phyloP scores from a whole-genome alignment of 352 stramenopile species.

The Phytophthora colocasiae region DNA sequence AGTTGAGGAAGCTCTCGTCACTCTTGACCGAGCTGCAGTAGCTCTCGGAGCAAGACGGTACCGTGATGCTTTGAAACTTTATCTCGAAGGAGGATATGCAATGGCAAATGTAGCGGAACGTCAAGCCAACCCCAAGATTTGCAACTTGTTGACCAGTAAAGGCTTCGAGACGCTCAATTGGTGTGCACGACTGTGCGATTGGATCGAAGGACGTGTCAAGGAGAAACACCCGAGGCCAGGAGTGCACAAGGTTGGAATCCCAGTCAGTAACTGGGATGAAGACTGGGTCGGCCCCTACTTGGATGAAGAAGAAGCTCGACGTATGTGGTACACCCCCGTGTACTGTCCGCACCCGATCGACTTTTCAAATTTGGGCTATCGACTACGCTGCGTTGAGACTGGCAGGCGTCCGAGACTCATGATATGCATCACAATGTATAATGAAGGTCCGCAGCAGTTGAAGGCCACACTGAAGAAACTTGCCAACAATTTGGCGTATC shows the following conservation, averaged over 20 bases:
- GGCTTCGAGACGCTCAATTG: slow-evolving; percentile 89
- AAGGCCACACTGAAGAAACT: slow-evolving; percentile 82
- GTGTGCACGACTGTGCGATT: slow-evolving; percentile 81
- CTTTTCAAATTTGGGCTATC: slow-evolving; percentile 83
- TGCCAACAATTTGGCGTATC: slow-evolving; percentile 82
- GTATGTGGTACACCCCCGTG: slow-evolving; percentile 86
- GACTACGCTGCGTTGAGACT: slow-evolving; percentile 80
- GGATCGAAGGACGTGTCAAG: slow-evolving; percentile 83
- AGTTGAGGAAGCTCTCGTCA: slow-evolving; percentile 80
- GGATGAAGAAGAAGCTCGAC: slow-evolving; percentile 78
- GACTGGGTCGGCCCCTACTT: slow-evolving; percentile 76
- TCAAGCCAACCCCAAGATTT: slow-evolving; percentile 83
- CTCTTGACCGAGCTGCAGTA: slow-evolving; percentile 71
- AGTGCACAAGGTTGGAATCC: slow-evolving; percentile 84
- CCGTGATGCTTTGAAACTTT: slow-evolving; percentile 82
- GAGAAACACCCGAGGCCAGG: slow-evolving; percentile 79
- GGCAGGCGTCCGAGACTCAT: slow-evolving; percentile 75
- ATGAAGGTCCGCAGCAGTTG: slow-evolving; percentile 74
- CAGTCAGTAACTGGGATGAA: slow-evolving; percentile 71
- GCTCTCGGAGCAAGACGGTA: slow-evolving; percentile 71
- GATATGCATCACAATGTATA: slow-evolving; percentile 91
- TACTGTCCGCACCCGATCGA: slow-evolving; percentile 71
- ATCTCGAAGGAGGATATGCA: slow-evolving; percentile 84
- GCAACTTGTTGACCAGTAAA: slow-evolving; percentile 87
- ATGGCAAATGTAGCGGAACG: slow-evolving; percentile 86